Evolutionary conservation across 768 basidiomycete species (phyloP), one percentile per base, ranked within the genome.

Genomic region (Leccinum arenicola): DNA sequence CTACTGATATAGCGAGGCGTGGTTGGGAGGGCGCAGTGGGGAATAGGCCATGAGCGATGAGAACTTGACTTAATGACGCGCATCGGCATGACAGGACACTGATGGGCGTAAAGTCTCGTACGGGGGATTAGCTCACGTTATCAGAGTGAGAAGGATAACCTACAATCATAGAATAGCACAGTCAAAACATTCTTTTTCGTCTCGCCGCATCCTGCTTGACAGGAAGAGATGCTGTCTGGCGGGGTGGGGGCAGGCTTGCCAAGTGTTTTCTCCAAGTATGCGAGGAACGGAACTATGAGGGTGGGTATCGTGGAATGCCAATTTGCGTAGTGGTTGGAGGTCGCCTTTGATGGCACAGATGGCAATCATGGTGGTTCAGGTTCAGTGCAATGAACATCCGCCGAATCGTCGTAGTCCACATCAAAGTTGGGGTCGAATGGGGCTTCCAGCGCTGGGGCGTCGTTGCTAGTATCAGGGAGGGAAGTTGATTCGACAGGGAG

Each of bases 1-100:
- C 66, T 3, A 76, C 61, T 1, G 68, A 70, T 27, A 70, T 56
- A 0, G 60, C 63, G 43, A 66, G 57, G 2, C 52, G 48, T 4
- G 70, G 64, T 29, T 66, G 61, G 25, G 48, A 49, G 3, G 25
- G 48, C 12, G 25, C 48, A 12, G 6, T 49, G 23, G 48, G 48
- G 15, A 49, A 49, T 49, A 49, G 48, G 14, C 48, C 48, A 14
- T 49, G 48, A 23, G 25, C 14, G 48, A 49, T 12, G 23, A 49
- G 48, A 14, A 49, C 48, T 27, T 49, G 48, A 49, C 23, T 14
- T 6, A 49, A 23, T 15, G 48, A 49, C 15, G 48, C 14, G 21
- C 25, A 49, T 49, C 23, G 23, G 25, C 48, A 49, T 14, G 48
- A 25, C 25, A 25, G 25, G 23, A 49, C 48, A 15, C 23, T 23